Conservation (phyloP, 192 early-diverging fungal species). For the Coemansia pectinata region DNA sequence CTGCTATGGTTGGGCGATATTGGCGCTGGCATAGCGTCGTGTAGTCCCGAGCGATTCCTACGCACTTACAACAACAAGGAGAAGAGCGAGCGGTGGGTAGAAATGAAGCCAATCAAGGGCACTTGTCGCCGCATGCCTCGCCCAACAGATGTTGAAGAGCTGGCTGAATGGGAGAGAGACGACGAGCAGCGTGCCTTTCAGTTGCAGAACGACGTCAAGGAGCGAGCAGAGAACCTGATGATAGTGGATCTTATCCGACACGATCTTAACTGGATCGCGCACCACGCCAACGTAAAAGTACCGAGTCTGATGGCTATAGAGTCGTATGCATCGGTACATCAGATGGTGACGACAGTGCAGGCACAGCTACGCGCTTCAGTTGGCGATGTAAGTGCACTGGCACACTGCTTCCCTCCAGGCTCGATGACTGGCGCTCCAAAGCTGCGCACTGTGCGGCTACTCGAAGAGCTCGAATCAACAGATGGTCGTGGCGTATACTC, state of each 20-base stretch:
- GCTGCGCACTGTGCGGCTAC: conserved; percentile 73
- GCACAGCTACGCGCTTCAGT: conserved; percentile 59
- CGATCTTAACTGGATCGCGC: conserved; percentile 79
- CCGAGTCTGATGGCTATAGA: conserved; percentile 88
- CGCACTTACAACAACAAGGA: conserved; percentile 17
- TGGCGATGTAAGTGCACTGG: conserved; percentile 69
- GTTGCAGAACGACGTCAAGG: conserved; percentile 76
- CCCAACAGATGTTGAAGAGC: neutral
- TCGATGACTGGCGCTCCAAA: conserved; percentile 99
- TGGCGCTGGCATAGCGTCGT: conserved; percentile 52
- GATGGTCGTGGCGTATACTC: conserved; percentile 80
- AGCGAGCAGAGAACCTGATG: conserved; percentile 97
- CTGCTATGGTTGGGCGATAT: conserved; percentile 61
- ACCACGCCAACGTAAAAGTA: conserved; percentile 66
- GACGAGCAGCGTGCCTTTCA: conserved; percentile 19
- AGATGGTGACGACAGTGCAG: conserved; percentile 84
- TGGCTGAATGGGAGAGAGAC: conserved; percentile 16
- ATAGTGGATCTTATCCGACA: conserved; percentile 97
- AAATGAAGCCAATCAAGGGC: conserved; percentile 98
- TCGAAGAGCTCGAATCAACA: conserved; percentile 68
- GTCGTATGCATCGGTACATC: conserved; percentile 87
- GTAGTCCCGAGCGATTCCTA: conserved; percentile 86
- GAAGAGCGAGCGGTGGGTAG: conserved; percentile 50
- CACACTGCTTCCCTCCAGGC: conserved; percentile 86
- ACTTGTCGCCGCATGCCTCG: conserved; percentile 41